Conservation (phyloP, 371 early-diverging fungal genomes). For the Enterospora canceri region DNA sequence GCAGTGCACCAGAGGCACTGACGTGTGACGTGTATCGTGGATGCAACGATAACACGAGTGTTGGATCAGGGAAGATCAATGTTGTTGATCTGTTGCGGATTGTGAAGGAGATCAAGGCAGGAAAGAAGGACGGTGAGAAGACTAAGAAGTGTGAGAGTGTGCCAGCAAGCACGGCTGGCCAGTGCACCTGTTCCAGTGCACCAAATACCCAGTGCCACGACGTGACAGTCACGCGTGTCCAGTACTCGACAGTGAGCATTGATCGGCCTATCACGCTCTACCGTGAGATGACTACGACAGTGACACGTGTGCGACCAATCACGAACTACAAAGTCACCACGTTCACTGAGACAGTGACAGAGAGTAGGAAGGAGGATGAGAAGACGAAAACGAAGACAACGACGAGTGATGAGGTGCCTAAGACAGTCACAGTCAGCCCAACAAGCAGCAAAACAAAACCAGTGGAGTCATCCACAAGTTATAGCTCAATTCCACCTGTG, state of each 20-base stretch:
- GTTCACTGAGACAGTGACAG: constrained; percentile 21
- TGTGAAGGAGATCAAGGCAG: too few relatives aligned
- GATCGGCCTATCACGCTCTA: constrained; percentile 48
- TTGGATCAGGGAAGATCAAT: too few relatives aligned
- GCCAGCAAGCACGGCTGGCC: too few relatives aligned
- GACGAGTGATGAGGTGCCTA: neutral
- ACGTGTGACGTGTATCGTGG: too few relatives aligned
- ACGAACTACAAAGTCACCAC: constrained; percentile 49
- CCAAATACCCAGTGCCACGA: too few relatives aligned
- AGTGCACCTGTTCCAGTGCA: too few relatives aligned
- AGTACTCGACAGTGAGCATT: constrained; percentile 21
- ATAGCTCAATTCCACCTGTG: neutral
- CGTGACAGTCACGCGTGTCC: constrained; percentile 33
- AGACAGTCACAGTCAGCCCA: neutral
- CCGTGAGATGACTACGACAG: constrained; percentile 47
- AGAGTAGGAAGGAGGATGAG: neutral
- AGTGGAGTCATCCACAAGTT: neutral
- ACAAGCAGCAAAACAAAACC: neutral
- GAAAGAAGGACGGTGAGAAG: neutral
- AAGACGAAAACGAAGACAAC: neutral
- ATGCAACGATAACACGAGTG: too few relatives aligned
- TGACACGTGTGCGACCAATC: constrained; percentile 36
- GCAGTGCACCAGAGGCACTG: too few relatives aligned
- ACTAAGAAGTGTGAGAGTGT: neutral
- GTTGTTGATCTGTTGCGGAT: too few relatives aligned